Base-by-base conservation (phyloP, 169 alveolate genomes). In the Eimeria mitis region DNA sequence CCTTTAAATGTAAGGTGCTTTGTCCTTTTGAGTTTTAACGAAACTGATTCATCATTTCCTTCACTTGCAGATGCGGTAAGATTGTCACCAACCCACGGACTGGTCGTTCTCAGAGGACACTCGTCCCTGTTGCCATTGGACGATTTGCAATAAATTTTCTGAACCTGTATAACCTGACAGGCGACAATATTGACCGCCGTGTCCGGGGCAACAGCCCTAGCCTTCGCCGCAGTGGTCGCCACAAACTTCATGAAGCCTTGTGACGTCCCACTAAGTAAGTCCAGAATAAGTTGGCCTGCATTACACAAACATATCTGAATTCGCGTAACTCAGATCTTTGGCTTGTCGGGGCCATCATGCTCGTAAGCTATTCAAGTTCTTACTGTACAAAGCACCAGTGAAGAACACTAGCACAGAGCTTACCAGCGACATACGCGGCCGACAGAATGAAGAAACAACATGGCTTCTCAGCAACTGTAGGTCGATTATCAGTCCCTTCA, bases 261-360 rank as follows among this genome's bases (percentile, higher is more conserved):
- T 47, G 96, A 94, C 78, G 96, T 94, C 25, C 96, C 96, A 9
- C 96, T 94, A 49, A 94, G 96, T 94, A 73, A 56, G 96, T 56
- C 44, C 31, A 61, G 70, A 25, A n/a, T 54, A 25, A n/a, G 31
- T 42, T 47, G 49, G 4, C 73, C 83, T 87, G 85, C 95, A 70
- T 2, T 84, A 40, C 76, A 34, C 88, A 71, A 73, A 71, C 95
- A 89, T 28, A 56, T 19, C 54, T 37, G 49, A 71, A 89, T 25
- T 40, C 49, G 61, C 89, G 34, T 47, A 52, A 47, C 31, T 68
- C 83, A 91, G 95, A 91, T 34, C 73, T 83, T 63, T 94, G 96
- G 96, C 85, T 94, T 49, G 40, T 94, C 79, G 96, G 96, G 2
- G 91, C 91, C 63, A 59, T 59, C 28, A 61, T 84, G 54, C 65